Conservation (phyloP, 306 rosid species). For the Cucumis melo region DNA sequence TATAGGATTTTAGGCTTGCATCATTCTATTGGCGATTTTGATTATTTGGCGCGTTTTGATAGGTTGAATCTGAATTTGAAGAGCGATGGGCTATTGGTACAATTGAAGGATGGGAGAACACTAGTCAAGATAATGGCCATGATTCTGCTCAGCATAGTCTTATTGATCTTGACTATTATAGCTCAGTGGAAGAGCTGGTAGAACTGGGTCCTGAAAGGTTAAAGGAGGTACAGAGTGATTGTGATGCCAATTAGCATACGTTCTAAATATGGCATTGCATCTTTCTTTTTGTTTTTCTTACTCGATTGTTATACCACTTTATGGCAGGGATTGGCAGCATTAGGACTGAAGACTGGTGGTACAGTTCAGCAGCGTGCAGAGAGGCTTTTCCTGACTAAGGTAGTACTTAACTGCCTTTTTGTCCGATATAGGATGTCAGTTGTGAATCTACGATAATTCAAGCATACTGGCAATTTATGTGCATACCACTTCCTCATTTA, state of each 20-base stretch:
- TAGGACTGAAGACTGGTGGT: slow-evolving; percentile 87
- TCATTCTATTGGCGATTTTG: not conserved
- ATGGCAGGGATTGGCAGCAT: slow-evolving; percentile 57
- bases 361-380: slow-evolving; percentile 95
- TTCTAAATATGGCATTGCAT: not conserved
- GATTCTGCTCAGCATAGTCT: slow-evolving; percentile 30
- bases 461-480: not conserved
- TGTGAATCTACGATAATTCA: not conserved
- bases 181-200: slow-evolving; percentile 69
- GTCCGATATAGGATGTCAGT: not conserved
- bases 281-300: not conserved
- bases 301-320: not conserved
- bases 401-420: slow-evolving; percentile 4
- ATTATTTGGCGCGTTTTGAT: slow-evolving; percentile 18
- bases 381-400: slow-evolving; percentile 94
- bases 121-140: slow-evolving; percentile 49
- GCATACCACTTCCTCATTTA: not conserved
- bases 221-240: slow-evolving; percentile 51
- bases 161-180: slow-evolving; percentile 83
- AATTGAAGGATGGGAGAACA: slow-evolving; percentile 65
- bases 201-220: slow-evolving; percentile 89
- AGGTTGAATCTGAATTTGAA: slow-evolving; percentile 72
- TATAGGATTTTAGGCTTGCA: not conserved
- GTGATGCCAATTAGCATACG: not conserved
- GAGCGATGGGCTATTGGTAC: slow-evolving; percentile 63